Percentiles rank a stretch among this genome's conserved stretches.
Evolutionary conservation across 2,329 filamentous ascomycete species (phyloP).

Genomic region (Beauveria pseudobassiana): DNA sequence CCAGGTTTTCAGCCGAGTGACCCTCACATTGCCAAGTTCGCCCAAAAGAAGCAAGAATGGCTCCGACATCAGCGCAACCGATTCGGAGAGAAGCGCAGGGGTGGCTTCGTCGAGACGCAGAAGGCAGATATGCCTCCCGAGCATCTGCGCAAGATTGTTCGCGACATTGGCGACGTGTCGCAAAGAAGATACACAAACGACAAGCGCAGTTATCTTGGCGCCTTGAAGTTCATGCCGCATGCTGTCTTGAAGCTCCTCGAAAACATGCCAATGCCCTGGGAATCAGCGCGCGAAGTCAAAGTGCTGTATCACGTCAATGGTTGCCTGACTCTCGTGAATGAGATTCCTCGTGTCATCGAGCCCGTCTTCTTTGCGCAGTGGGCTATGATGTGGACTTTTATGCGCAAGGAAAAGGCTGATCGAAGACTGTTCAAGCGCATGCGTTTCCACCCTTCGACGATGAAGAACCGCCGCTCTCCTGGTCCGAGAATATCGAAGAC

Average conservation of each 20-base stretch:
- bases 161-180: constrained; percentile 96
- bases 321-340: constrained; percentile 93
- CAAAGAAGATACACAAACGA: constrained; percentile 99
- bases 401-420: constrained; percentile 97
- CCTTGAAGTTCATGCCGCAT: constrained; percentile 98
- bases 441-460: constrained; percentile 97
- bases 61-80: constrained; percentile 81
- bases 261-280: constrained; percentile 99
- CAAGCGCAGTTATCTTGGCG: constrained; percentile 95
- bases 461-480: constrained; percentile 93
- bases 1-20: constrained; percentile 76
- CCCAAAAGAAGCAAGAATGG: constrained; percentile 99
- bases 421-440: constrained; percentile 95
- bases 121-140: constrained; percentile 98
- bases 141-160: constrained; percentile 96
- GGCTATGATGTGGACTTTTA: constrained; percentile 99
- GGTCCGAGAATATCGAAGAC: constrained; percentile 98
- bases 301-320: constrained; percentile 98
- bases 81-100: constrained; percentile 95
- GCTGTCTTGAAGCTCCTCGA: constrained; percentile 94
- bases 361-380: constrained; percentile 97
- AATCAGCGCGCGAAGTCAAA: constrained; percentile 91
- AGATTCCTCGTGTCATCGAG: constrained; percentile 92
- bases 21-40: constrained; percentile 85
- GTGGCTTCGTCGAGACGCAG: constrained; percentile 93